Evolutionary conservation across 176 grass and related monocot species (phyloP), one percentile per base, ranked within the genome.

Genomic region (Eleusine coracana): DNA sequence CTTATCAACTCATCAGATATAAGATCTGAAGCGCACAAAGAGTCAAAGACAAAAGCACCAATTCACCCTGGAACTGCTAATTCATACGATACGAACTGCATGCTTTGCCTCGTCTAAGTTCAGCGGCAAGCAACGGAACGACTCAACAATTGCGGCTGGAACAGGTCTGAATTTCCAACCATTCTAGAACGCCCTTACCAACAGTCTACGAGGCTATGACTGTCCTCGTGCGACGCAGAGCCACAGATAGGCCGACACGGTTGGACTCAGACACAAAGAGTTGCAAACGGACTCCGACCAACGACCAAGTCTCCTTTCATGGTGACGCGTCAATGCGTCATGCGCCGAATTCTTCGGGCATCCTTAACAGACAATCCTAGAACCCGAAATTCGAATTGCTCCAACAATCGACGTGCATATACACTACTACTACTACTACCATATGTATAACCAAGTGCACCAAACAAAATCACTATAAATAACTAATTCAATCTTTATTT

Each of bases 351-450:
- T 77, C 27, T 18, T 7, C 21, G 18, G 66, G 28, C 14, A 28
- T 60, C 64, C 66, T 5, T 18, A 20, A 71, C 23, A 54, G 75
- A 46, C 39, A 84, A 48, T 65, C 25, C 25, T 41, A 69, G 66
- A 60, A 85, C 65, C 39, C 74, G 23, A 76, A 60, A 85, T 52
- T 49, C 74, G 23, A 76, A 55, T 45, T n/a, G 16, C 46, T 37
- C 37, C 37, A 16, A 59, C 14, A 58, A 58, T 58, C 63, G 38
- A 39, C 17, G 18, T 13, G 3, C 23, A 5, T 52, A n/a, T 5
- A 50, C 58, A 69, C 50, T 31, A 11, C 16, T 20, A 4, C 4
- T 28, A 2, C 44, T 20, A 4, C 4, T 28, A 2, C 44, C 44
- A 46, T 12, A 11, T 46, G 10, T 37, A 14, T 16, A 11, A 31